Base-by-base conservation (phyloP, 139 green algal species). In the Coelastrella sp. region DNA sequence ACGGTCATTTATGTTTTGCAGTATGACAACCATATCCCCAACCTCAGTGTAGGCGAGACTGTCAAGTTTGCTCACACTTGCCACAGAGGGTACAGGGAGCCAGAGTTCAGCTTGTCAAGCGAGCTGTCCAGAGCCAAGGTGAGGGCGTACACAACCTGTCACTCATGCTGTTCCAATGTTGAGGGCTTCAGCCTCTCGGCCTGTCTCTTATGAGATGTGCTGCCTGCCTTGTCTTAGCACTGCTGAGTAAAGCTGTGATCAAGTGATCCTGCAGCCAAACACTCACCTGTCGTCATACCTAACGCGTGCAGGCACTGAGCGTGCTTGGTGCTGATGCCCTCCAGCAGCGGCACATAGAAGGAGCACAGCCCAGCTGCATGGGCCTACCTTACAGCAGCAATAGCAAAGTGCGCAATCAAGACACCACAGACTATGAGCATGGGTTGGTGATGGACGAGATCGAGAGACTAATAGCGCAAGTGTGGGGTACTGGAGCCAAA, bases 1-100 rank as follows among this genome's bases (percentile, higher is more conserved):
- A 49, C 35, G 35, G 35, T 20, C 25, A 7, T 82, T 7, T 49
- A 49, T 49, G 6, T 76, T 15, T 22, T 87, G 82, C 92, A 93
- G 92, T 78, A 93, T 60, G 95, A 97, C 91, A 84, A 94, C 60
- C 94, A 98, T 93, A 96, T 97, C 65, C 92, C 95, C 11, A 93
- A 90, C 25, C 89, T 97, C 24, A 97, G 91, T 15, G 95, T 98
- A 7, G 78, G 93, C 24, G 96, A 99, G 91, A 98, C 97, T 6
- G 79, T 97, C 35, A 85, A 96, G 78, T 98, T 98, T 94, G 93
- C 92, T 20, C 91, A 95, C 61, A 87, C 92, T 27, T 95, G 93
- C 73, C 92, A 95, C 90, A 70, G 82, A 19, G 92, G 87, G 24
- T 84, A 78, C 24, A 49, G 63, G n/a, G 35, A 93, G 60, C 72